Percentiles rank a stretch among this genome's conserved stretches.
These are phyloP conservation scores for Echeveria elegans DNA, from an alignment of 164 flowering plant genomes.

Conservation along the genomic window DNA sequence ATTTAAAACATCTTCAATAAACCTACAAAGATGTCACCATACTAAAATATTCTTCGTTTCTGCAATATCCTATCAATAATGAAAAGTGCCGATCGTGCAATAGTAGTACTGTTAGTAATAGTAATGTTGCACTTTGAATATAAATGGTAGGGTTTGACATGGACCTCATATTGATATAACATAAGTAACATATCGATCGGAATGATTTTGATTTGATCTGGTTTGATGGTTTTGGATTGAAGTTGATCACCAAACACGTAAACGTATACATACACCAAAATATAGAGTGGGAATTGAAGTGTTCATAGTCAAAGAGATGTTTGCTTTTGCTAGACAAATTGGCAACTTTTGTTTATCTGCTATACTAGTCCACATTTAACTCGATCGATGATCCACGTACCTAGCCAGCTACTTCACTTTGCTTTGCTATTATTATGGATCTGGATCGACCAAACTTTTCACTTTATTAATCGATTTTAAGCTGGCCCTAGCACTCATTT, in stretches of 20 bases:
- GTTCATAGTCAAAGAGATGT: constrained; percentile 3
- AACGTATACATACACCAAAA: background rate
- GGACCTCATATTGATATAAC: no score
- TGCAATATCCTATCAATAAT: no score
- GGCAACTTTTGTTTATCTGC: constrained; percentile 2
- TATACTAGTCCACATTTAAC: constrained; percentile 7
- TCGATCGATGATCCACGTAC: background rate
- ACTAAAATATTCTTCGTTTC: background rate
- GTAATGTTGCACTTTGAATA: no score
- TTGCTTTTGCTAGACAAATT: background rate
- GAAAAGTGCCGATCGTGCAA: no score
- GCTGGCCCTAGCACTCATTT: background rate
- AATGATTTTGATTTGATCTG: no score
- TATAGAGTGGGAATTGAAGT: background rate
- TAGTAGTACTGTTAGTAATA: no score
- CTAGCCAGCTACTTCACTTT: constrained; percentile 2
- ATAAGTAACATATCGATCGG: no score
- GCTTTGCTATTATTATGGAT: background rate
- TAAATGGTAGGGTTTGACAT: no score
- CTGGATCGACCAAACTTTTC: background rate
- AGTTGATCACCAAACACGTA: no score
- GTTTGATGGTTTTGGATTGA: no score
- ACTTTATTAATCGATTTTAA: background rate
- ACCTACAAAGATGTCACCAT: background rate
- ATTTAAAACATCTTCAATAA: background rate